Percentiles rank a stretch among this genome's conserved stretches.
Conservation (phyloP, 495 filamentous ascomycete species). For the Tuber melanosporum region DNA sequence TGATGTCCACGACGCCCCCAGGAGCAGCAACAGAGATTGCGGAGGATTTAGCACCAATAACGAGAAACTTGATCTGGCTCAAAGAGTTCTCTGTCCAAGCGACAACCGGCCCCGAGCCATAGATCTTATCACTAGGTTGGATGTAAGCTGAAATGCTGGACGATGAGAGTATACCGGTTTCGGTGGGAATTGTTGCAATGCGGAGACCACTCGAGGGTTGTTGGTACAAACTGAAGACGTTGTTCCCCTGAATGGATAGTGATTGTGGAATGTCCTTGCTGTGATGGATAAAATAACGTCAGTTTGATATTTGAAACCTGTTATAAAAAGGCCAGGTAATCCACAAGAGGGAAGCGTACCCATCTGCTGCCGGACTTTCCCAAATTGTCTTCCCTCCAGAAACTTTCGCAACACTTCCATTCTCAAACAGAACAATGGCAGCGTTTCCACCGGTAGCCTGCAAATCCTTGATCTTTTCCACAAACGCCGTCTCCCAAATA, state of each 20-base stretch:
- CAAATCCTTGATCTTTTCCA: slow-evolving; percentile 62
- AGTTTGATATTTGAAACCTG: neutral
- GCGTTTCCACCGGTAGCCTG: slow-evolving; percentile 76
- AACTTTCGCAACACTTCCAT: slow-evolving; percentile 55
- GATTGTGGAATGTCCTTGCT: slow-evolving; percentile 31
- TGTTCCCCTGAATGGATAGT: slow-evolving; percentile 17
- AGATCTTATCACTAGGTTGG: slow-evolving; percentile 8
- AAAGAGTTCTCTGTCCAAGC: slow-evolving; percentile 34
- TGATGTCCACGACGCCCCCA: slow-evolving; percentile 59
- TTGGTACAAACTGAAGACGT: slow-evolving; percentile 17
- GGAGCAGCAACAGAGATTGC: slow-evolving; percentile 42
- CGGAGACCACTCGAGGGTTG: slow-evolving; percentile 28
- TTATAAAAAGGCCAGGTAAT: slow-evolving; percentile 7
- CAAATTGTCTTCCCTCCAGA: slow-evolving; percentile 72
- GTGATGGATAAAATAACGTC: neutral
- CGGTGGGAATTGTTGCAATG: slow-evolving; percentile 20
- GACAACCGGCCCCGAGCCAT: slow-evolving; percentile 19
- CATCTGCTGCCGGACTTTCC: slow-evolving; percentile 50
- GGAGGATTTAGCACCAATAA: slow-evolving; percentile 14
- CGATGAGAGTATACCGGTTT: slow-evolving; percentile 16
- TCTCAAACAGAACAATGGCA: slow-evolving; percentile 62
- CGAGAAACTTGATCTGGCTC: slow-evolving; percentile 25
- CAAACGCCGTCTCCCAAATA: slow-evolving; percentile 61
- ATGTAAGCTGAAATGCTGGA: slow-evolving; percentile 17
- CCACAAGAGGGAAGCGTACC: slow-evolving; percentile 13